A percentile compares a stretch with the other conserved stretches of the same genome.
Evolutionary conservation across 805 yeast species (phyloP).

Genomic region (Candida sithepensis): DNA sequence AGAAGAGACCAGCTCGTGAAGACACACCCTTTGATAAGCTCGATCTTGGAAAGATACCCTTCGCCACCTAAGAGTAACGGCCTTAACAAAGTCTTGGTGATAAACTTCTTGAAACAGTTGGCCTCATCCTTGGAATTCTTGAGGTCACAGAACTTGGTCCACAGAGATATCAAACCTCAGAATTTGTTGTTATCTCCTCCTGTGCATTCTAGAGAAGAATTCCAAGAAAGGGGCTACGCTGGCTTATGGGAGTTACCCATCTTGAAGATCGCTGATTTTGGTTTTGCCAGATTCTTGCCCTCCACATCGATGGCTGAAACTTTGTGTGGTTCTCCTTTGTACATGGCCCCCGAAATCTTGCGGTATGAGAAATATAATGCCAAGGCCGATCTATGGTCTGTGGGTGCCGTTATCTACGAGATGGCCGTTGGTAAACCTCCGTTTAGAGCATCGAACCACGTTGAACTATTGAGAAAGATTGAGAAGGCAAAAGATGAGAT

Average conservation of each 20-base stretch:
- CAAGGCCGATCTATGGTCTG: conserved; percentile 97
- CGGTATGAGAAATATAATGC: conserved; percentile 95
- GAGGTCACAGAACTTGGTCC: conserved; percentile 81
- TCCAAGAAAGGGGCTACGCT: conserved; percentile 53
- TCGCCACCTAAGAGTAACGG: conserved; percentile 76
- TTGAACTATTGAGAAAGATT: conserved; percentile 82
- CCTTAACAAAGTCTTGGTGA: conserved; percentile 68
- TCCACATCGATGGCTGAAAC: conserved; percentile 95
- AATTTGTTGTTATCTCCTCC: conserved; percentile 83
- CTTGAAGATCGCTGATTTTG: conserved; percentile 93
- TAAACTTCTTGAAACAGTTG: conserved; percentile 84
- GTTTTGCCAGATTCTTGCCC: conserved; percentile 93
- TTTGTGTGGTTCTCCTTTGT: conserved; percentile 93
- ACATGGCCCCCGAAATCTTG: conserved; percentile 98
- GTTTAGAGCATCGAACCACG: conserved; percentile 88
- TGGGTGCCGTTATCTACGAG: conserved; percentile 93
- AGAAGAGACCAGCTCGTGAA: conserved; percentile 66
- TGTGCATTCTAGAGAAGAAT: conserved; percentile 55
- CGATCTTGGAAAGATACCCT: conserved; percentile 78
- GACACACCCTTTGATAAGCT: conserved; percentile 74
- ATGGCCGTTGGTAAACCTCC: conserved; percentile 98
- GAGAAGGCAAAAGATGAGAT: conserved; percentile 78
- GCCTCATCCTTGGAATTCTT: conserved; percentile 80
- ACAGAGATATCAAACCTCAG: conserved; percentile 95
- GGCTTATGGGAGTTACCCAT: conserved; percentile 90